phyloP scores from a whole-genome alignment of 2,329 filamentous ascomycete genomes.

The Claviceps pazoutovae region DNA sequence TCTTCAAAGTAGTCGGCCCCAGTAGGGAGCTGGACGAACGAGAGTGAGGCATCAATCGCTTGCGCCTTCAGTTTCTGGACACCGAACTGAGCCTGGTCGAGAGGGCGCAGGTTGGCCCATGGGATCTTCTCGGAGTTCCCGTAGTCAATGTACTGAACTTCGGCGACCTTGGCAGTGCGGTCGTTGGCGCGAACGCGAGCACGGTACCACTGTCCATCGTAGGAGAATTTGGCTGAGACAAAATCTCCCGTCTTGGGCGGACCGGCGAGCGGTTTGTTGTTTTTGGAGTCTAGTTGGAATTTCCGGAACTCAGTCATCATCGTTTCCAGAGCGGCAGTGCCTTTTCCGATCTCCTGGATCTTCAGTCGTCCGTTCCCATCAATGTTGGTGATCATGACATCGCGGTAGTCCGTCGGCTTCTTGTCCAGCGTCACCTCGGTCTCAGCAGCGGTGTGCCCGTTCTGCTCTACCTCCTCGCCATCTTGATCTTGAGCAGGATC shows the following conservation, averaged over 20 bases:
- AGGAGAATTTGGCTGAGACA: constrained; percentile 81
- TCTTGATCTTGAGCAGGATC: constrained; percentile 75
- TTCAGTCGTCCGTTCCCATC: constrained; percentile 73
- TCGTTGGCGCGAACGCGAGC: constrained; percentile 85
- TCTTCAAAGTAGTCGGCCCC: constrained; percentile 73
- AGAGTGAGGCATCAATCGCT: constrained; percentile 73
- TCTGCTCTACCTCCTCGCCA: constrained; percentile 35
- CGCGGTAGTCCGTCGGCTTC: constrained; percentile 72
- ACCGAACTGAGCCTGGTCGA: constrained; percentile 67
- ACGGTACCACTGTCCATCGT: constrained; percentile 89
- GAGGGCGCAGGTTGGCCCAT: constrained; percentile 71
- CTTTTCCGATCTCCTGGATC: constrained; percentile 77
- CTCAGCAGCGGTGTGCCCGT: constrained; percentile 36
- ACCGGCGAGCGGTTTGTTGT: constrained; percentile 57
- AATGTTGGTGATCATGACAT: constrained; percentile 84
- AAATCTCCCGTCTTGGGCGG: constrained; percentile 83
- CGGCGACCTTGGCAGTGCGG: constrained; percentile 72
- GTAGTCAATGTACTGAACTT: constrained; percentile 91
- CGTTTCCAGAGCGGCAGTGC: constrained; percentile 70
- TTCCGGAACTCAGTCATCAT: constrained; percentile 84
- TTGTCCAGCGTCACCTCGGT: constrained; percentile 44
- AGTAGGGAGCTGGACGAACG: constrained; percentile 77
- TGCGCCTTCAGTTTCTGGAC: constrained; percentile 73
- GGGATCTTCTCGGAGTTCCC: constrained; percentile 84
- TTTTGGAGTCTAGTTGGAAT: constrained; percentile 77